phyloP scores from a whole-genome alignment of 345 rosid species.

The Pseudoturritis turrita region DNA sequence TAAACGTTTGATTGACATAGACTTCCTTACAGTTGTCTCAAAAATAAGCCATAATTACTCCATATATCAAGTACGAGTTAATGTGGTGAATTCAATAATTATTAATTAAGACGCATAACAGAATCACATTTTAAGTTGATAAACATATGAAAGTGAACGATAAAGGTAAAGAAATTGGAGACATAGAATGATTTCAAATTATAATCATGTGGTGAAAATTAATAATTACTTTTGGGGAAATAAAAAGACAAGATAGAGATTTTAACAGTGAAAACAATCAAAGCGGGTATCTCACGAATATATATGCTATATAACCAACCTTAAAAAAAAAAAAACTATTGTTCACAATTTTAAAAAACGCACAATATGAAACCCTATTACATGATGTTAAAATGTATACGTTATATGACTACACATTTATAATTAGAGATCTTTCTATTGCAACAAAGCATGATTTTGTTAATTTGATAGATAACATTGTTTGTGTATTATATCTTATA shows the following conservation, averaged over 20 bases:
- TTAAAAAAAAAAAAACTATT: too few species aligned
- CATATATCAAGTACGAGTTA: slow-evolving; percentile 9
- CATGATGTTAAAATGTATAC: not conserved
- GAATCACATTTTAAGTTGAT: not conserved
- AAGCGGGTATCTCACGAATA: not conserved
- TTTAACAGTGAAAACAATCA: slow-evolving; percentile 1
- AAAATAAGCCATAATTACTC: slow-evolving; percentile 5
- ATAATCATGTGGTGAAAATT: slow-evolving; percentile 22
- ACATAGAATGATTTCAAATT: slow-evolving; percentile 28
- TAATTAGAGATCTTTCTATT: not conserved
- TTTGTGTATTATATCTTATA: not conserved
- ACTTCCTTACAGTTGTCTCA: not conserved
- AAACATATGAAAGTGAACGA: not conserved
- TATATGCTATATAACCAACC: not conserved
- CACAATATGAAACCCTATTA: too few species aligned
- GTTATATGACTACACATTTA: not conserved
- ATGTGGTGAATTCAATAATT: slow-evolving; percentile 7
- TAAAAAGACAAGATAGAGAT: slow-evolving; percentile 13
- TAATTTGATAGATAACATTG: not conserved
- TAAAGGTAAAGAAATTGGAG: slow-evolving; percentile 20
- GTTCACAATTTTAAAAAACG: not conserved
- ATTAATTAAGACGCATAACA: not conserved
- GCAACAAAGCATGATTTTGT: not conserved
- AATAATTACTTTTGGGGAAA: slow-evolving; percentile 18
- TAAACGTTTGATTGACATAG: not conserved